A percentile compares a stretch with the other conserved stretches of the same genome.
These are phyloP conservation scores for Huntiella savannae DNA, from an alignment of 2,329 filamentous ascomycete species.

Conservation along the genomic window DNA sequence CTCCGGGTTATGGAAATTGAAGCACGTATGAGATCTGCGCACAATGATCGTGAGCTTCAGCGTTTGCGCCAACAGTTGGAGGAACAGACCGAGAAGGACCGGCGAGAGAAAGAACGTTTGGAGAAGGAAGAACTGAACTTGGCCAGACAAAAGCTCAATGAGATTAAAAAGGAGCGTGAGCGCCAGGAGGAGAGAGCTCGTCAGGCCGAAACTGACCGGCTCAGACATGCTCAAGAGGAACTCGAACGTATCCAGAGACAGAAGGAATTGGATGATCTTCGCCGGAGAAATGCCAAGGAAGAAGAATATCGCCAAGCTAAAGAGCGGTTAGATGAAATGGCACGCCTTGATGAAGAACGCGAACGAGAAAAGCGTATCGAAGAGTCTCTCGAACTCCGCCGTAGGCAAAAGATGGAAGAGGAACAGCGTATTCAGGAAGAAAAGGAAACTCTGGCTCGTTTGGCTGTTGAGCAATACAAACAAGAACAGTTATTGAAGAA, in stretches of 20 bases:
- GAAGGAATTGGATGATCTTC: constrained; percentile 18
- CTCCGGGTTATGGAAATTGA: not conserved
- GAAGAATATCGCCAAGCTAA: constrained; percentile 25
- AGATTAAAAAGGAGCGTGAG: constrained; percentile 19
- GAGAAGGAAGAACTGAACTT: constrained; percentile 28
- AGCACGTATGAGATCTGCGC: not conserved
- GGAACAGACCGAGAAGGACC: not conserved
- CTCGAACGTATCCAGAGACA: constrained; percentile 30
- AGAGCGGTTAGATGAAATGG: constrained; percentile 29
- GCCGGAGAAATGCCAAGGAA: constrained; percentile 13
- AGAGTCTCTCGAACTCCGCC: constrained; percentile 27
- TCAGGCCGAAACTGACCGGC: constrained; percentile 25
- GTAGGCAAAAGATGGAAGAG: constrained; percentile 24
- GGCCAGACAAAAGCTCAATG: constrained; percentile 15
- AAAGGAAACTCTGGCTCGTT: constrained; percentile 26
- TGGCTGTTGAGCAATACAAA: constrained; percentile 34
- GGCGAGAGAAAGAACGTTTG: constrained; percentile 5
- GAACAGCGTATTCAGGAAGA: constrained; percentile 27
- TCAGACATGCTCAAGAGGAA: constrained; percentile 27
- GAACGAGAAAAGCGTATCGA: constrained; percentile 32
- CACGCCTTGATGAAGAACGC: constrained; percentile 25
- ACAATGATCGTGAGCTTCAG: constrained; percentile 2
- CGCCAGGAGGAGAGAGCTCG: constrained; percentile 20
- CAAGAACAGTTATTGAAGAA: constrained; percentile 28
- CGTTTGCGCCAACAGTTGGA: not conserved